Conservation (phyloP, 768 basidiomycete genomes). For the Rhodosporidiobolus sp. region DNA sequence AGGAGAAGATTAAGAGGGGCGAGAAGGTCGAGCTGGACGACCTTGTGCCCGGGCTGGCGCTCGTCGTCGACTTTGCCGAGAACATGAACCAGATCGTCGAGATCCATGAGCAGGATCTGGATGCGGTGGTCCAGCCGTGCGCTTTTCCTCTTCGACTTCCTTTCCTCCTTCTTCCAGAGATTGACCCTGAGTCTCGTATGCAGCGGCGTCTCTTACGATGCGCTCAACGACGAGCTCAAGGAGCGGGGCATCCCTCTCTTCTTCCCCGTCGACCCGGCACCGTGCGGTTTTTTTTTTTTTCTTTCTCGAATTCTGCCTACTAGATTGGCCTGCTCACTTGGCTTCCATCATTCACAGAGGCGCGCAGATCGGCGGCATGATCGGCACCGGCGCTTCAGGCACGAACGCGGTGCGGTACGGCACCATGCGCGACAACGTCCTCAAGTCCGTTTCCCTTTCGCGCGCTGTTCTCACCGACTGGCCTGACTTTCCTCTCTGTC, state of each 20-base stretch:
- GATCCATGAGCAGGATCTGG: constrained; percentile 64
- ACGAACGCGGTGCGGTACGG: constrained; percentile 54
- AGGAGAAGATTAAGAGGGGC: constrained; percentile 19
- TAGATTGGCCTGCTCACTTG: too few relatives aligned
- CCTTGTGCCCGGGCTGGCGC: constrained; percentile 36
- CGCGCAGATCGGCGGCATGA: constrained; percentile 72
- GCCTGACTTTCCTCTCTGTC: background rate
- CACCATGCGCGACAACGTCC: constrained; percentile 40
- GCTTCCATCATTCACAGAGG: constrained; percentile 8
- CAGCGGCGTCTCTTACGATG: constrained; percentile 75
- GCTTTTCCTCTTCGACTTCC: too few relatives aligned
- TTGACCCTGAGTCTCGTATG: constrained; percentile 54
- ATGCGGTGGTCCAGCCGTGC: constrained; percentile 72
- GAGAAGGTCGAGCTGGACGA: constrained; percentile 37
- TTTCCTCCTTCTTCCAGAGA: background rate
- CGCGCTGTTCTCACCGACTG: too few relatives aligned
- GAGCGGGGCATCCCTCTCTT: constrained; percentile 64
- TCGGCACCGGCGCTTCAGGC: constrained; percentile 79
- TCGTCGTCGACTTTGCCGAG: constrained; percentile 41
- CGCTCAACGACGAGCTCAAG: constrained; percentile 67
- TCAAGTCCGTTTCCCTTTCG: constrained; percentile 21
- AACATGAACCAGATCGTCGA: constrained; percentile 73
- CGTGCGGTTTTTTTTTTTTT: background rate
- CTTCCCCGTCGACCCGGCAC: constrained; percentile 63
- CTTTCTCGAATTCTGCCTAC: background rate